phyloP scores from a whole-genome alignment of 2,329 filamentous ascomycete species.

The Aspergillus neoniger region DNA sequence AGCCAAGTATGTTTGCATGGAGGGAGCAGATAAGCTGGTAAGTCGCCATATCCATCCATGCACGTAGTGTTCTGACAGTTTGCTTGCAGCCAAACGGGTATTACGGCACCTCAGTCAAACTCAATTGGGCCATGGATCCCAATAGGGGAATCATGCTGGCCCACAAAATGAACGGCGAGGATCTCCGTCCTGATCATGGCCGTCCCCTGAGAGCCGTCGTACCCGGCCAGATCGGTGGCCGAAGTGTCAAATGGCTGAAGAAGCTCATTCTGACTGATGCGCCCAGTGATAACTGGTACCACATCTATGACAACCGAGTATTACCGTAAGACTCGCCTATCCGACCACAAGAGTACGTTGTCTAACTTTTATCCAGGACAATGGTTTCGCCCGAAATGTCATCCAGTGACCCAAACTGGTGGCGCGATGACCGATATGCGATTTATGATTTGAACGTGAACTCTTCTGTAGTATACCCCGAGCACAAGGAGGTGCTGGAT shows the following conservation, averaged over 20 bases:
- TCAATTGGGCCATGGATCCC: slow-evolving; percentile 84
- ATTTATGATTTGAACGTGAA: slow-evolving; percentile 92
- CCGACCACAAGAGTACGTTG: background rate
- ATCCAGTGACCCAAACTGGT: slow-evolving; percentile 71
- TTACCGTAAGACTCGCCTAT: slow-evolving; percentile 57
- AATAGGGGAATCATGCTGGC: slow-evolving; percentile 84
- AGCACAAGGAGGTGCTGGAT: slow-evolving; percentile 69
- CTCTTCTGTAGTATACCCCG: slow-evolving; percentile 76
- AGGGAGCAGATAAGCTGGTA: slow-evolving; percentile 78
- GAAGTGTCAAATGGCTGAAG: slow-evolving; percentile 92
- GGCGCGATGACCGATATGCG: slow-evolving; percentile 86
- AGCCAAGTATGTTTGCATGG: slow-evolving; percentile 85
- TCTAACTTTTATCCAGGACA: slow-evolving; percentile 51
- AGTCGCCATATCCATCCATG: slow-evolving; percentile 15
- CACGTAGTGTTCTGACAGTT: slow-evolving; percentile 10
- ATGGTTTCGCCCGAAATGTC: slow-evolving; percentile 81
- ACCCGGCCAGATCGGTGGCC: slow-evolving; percentile 86
- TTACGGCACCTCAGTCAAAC: slow-evolving; percentile 84
- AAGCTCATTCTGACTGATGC: slow-evolving; percentile 73
- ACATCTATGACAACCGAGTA: slow-evolving; percentile 90
- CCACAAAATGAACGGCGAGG: slow-evolving; percentile 86
- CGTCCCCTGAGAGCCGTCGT: slow-evolving; percentile 80
- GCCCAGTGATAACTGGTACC: slow-evolving; percentile 92
- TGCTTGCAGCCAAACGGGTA: slow-evolving; percentile 70
- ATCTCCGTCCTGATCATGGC: slow-evolving; percentile 79